Evolutionary conservation across 2,329 filamentous ascomycete genomes (phyloP), one percentile per base, ranked within the genome.

Genomic region (Cadophora sp.): DNA sequence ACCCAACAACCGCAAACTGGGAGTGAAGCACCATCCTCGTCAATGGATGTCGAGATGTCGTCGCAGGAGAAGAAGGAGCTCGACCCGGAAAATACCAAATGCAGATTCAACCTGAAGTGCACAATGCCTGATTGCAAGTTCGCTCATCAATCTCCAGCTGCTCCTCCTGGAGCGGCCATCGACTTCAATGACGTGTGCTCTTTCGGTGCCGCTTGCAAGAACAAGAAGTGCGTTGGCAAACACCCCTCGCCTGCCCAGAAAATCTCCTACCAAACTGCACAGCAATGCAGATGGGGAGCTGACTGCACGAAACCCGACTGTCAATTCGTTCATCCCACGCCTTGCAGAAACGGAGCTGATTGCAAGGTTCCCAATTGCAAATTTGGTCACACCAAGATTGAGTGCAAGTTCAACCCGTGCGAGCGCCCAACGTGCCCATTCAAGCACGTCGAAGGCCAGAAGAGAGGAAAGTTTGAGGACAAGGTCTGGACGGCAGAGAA

Each of bases 151-250:
- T 97, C 94, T 18, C 94, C 96, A 1, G 94, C 92, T 1, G 94
- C 95, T 39, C 91, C 93, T 3, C 90, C 91, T 1, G 92, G 91
- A 33, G 87, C 86, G 1, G 85, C 89, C 0, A 84, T 98, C 66
- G 96, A 98, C 78, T 85, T 94, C 72, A 87, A 84, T 66, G 93
- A 97, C 75, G 84, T 86, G 20, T 99, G 96, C 82, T 86, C 86
- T 20, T 98, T 92, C 74, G 95, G 94, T 22, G 93, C 89, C 1
- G 94, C 94, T 9, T 99, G 96, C 87, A 97, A 96, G 81, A 99
- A 98, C 83, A 86, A 88, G 75, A 98, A 98, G 81, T 99, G 96
- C 77, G 92, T 91, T 9, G 94, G 87, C 36, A 92, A 93, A 67
- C 96, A 99, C 79, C 96, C 96, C 2, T 97, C 94, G 7, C 96